Conservation (phyloP, 345 rosid species). For the Mangifera indica region DNA sequence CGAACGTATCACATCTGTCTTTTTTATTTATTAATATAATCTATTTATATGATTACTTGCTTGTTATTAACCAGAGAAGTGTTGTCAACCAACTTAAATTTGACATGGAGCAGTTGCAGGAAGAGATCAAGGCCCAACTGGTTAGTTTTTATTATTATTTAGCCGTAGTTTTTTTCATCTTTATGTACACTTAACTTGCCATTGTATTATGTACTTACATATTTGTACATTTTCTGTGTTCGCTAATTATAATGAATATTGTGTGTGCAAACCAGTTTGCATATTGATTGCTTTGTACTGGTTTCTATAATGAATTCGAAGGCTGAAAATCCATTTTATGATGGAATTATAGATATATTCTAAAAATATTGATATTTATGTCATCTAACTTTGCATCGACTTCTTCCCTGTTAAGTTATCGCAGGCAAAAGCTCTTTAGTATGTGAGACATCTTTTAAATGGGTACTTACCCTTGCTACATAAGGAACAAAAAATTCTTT, state of each 20-base stretch:
- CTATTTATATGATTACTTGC: too few species aligned
- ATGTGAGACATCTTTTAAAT: too few species aligned
- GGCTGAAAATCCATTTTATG: background rate
- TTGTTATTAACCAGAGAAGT: constrained; percentile 54
- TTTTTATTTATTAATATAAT: background rate
- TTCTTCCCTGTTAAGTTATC: too few species aligned
- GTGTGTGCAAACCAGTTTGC: background rate
- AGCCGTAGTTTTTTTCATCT: constrained; percentile 14
- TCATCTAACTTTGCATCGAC: too few species aligned
- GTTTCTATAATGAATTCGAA: background rate
- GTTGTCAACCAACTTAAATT: constrained; percentile 87
- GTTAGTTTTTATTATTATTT: constrained; percentile 39
- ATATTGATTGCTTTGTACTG: background rate
- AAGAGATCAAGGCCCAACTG: constrained; percentile 76
- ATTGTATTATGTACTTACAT: constrained; percentile 4
- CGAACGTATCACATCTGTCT: constrained; percentile 1
- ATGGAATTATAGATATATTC: too few species aligned
- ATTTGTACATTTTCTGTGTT: background rate
- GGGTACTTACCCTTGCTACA: too few species aligned
- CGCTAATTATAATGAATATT: constrained; percentile 7
- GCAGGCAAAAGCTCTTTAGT: too few species aligned
- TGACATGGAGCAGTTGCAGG: constrained; percentile 79
- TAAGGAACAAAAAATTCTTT: too few species aligned
- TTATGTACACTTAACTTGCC: constrained; percentile 14
- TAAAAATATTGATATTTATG: too few species aligned